Conservation (phyloP, 108 stramenopile genomes). For the Cyclotella cryptica region DNA sequence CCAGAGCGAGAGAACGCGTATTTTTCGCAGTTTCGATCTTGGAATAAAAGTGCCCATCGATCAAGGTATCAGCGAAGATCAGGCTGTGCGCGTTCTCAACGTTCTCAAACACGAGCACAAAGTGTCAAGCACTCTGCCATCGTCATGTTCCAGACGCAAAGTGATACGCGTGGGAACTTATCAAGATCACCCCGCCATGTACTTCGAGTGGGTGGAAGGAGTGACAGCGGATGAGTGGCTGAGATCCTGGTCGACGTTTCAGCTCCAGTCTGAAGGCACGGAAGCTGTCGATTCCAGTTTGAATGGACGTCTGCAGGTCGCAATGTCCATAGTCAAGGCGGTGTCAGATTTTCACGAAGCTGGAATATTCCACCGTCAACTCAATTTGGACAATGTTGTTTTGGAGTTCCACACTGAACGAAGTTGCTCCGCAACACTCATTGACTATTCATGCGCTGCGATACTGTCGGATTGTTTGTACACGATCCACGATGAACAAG, state of each 20-base stretch:
- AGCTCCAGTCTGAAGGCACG: not conserved
- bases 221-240: conserved; percentile 8
- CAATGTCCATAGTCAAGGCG: conserved; percentile 14
- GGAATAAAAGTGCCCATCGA: conserved; percentile 13
- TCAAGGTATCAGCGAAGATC: not conserved
- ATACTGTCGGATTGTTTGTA: not conserved
- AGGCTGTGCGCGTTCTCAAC: too few species aligned
- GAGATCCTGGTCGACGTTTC: not conserved
- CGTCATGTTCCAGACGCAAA: not conserved
- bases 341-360: conserved; percentile 19
- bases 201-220: conserved; percentile 21
- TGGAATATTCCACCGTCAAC: conserved; percentile 1
- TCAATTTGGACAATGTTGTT: conserved; percentile 7
- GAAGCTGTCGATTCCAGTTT: not conserved
- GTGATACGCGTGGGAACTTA: not conserved
- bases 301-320: conserved; percentile 2
- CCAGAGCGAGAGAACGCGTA: not conserved
- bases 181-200: not conserved
- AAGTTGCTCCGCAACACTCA: not conserved
- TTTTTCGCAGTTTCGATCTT: not conserved
- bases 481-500: not conserved
- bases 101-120: not conserved
- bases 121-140: not conserved
- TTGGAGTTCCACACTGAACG: conserved; percentile 13
- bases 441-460: not conserved